Base-by-base conservation (phyloP, 257 asterid genomes). In the Anisodus tanguticus region DNA sequence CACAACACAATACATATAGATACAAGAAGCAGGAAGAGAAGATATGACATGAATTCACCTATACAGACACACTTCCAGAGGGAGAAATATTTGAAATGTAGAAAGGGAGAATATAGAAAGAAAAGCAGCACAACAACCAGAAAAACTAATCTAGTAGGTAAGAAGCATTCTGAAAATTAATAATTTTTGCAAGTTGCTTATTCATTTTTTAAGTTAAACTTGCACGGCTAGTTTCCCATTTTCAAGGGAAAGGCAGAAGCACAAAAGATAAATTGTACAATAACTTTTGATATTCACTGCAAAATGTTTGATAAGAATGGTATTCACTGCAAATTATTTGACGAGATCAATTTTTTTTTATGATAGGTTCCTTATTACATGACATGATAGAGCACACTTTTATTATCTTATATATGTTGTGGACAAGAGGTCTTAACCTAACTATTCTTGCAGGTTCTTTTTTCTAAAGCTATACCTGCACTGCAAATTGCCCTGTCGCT, bases 401-500 rank as follows among this genome's bases (percentile, higher is more conserved):
- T 53, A 53, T 76, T 51, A 76, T 53, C 64, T 76, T 26, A 15
- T 26, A 76, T 6, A 13, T 51, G 63, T 53, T 26, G 47, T 51
- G 57, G 81, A 51, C 9, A 51, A 53, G 64, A 31, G 3, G 8
- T 49, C 62, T 49, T 74, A 74, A 74, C 81, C 64, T 76, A 76
- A 51, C 15, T 76, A 47, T 22, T 76, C 13, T 26, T 51, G 59
- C 22, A 76, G 26, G 26, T 26, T 76, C 12, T 5, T 76, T 76
- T 69, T 41, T 12, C 51, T 53, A 51, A 76, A 13, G 47, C 81
- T 70, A 76, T 91, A 96, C 98, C 99, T 96, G 99, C 85, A 96
- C 98, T 4, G 99, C 98, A 89, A 96, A 96, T 89, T 96, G 98
- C 85, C 98, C 99, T 41, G 99, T 96, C 60, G 98, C 99, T 84